Percentiles rank a stretch among this genome's conserved stretches.
Conservation (phyloP, 441 rosid species). For the Geranium incanum region DNA sequence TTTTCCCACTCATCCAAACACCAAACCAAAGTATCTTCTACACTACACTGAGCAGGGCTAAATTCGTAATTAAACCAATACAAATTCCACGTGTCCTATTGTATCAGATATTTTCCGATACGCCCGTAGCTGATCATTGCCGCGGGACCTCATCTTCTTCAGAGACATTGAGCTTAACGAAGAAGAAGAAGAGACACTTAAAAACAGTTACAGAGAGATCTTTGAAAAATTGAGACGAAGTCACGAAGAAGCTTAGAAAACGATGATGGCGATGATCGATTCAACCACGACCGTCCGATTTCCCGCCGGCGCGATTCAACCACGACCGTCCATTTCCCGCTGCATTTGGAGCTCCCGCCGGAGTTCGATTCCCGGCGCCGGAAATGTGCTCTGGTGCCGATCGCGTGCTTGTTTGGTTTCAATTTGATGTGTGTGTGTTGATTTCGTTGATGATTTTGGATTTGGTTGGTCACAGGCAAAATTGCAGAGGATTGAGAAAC, state of each 20-base stretch:
- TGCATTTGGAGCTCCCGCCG: slow-evolving; percentile 35
- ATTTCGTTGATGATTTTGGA: background rate
- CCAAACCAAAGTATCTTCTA: background rate
- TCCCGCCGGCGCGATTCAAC: slow-evolving; percentile 38
- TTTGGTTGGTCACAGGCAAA: slow-evolving; percentile 33
- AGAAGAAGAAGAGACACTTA: background rate
- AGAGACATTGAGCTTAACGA: slow-evolving; percentile 8
- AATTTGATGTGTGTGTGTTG: background rate
- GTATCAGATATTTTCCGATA: background rate
- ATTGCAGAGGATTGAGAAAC: slow-evolving; percentile 29
- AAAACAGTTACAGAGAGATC: slow-evolving; percentile 15
- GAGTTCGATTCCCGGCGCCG: slow-evolving; percentile 34
- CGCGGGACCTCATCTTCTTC: slow-evolving; percentile 26
- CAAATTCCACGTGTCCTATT: slow-evolving; percentile 17
- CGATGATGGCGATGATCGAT: slow-evolving; percentile 45
- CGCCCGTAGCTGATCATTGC: slow-evolving; percentile 12
- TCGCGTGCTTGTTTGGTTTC: background rate
- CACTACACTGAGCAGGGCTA: background rate
- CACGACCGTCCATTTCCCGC: slow-evolving; percentile 53
- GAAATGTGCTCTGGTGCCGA: slow-evolving; percentile 40
- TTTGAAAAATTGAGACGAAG: background rate
- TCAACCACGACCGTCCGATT: slow-evolving; percentile 61
- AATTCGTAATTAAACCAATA: slow-evolving; percentile 1
- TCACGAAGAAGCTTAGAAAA: background rate
- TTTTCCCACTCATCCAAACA: slow-evolving; percentile 11